phyloP scores from a whole-genome alignment of 2,329 filamentous ascomycete species.

The Apiospora aurea region DNA sequence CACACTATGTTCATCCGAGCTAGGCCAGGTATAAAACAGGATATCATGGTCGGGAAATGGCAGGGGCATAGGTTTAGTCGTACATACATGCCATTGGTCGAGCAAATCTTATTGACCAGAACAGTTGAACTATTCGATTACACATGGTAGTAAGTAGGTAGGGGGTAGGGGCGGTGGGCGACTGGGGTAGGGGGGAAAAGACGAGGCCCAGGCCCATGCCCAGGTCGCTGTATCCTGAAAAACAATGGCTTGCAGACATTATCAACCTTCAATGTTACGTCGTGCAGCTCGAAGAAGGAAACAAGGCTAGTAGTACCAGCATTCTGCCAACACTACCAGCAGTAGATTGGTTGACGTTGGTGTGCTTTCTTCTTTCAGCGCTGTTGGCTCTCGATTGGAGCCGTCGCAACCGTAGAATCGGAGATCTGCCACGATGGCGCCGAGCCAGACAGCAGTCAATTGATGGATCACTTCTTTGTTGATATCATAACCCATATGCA shows the following conservation, averaged over 20 bases:
- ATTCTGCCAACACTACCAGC: background rate
- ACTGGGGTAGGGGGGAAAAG: background rate
- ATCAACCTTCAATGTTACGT: constrained; percentile 7
- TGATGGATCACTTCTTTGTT: background rate
- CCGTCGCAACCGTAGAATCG: constrained; percentile 14
- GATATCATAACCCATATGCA: background rate
- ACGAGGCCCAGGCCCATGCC: background rate
- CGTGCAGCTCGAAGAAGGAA: constrained; percentile 12
- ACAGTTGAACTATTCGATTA: background rate
- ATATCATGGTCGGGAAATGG: background rate
- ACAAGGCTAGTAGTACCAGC: background rate
- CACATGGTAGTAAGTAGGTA: background rate
- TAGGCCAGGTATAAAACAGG: constrained; percentile 20
- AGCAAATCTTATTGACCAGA: background rate
- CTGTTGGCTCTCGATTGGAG: background rate
- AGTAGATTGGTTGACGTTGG: constrained; percentile 4
- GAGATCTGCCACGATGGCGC: constrained; percentile 1
- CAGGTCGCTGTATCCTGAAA: background rate
- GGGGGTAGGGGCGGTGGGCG: background rate
- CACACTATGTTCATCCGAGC: constrained; percentile 5
- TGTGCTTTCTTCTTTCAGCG: constrained; percentile 11
- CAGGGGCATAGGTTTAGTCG: background rate
- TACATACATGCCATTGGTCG: background rate
- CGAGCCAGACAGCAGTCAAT: background rate
- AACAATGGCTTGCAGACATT: background rate